phyloP scores from a whole-genome alignment of 2,329 filamentous ascomycete genomes.

The Colletotrichum eleusines region DNA sequence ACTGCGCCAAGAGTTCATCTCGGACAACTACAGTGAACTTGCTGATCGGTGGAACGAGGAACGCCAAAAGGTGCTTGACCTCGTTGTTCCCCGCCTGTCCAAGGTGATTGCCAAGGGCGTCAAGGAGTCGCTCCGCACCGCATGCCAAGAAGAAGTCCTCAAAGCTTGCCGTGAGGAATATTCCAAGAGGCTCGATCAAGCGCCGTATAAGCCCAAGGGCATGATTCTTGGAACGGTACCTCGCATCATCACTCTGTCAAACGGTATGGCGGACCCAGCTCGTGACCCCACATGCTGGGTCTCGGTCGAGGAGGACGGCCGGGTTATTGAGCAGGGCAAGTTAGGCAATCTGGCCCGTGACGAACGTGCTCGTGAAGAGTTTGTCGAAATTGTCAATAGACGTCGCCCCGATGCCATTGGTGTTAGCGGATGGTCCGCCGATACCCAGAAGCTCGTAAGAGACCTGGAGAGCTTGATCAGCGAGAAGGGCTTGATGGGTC shows the following conservation, averaged over 20 bases:
- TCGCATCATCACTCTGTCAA: slow-evolving; percentile 87
- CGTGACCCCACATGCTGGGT: slow-evolving; percentile 91
- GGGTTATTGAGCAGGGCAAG: slow-evolving; percentile 89
- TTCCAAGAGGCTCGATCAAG: slow-evolving; percentile 90
- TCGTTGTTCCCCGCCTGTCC: slow-evolving; percentile 85
- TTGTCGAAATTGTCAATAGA: slow-evolving; percentile 83
- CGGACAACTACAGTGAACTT: slow-evolving; percentile 94
- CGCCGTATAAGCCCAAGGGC: slow-evolving; percentile 94
- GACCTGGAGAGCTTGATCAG: slow-evolving; percentile 84
- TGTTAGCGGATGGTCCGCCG: slow-evolving; percentile 88
- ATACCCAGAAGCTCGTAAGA: slow-evolving; percentile 85
- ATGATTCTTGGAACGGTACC: slow-evolving; percentile 90
- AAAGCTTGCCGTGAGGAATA: slow-evolving; percentile 90
- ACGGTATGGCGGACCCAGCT: slow-evolving; percentile 78
- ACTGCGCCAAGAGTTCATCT: slow-evolving; percentile 86
- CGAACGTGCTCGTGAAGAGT: slow-evolving; percentile 74
- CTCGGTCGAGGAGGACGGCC: slow-evolving; percentile 92
- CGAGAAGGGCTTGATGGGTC: slow-evolving; percentile 80
- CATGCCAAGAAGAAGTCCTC: slow-evolving; percentile 94
- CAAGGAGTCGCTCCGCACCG: slow-evolving; percentile 92
- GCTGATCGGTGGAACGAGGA: slow-evolving; percentile 96
- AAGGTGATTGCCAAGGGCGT: slow-evolving; percentile 89
- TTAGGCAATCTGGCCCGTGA: slow-evolving; percentile 82
- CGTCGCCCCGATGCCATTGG: slow-evolving; percentile 91
- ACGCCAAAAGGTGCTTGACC: slow-evolving; percentile 84